A percentile compares a stretch with the other conserved stretches of the same genome.
Evolutionary conservation across 1,284 basidiomycete genomes (phyloP).

Genomic region (Puccinia triticina): DNA sequence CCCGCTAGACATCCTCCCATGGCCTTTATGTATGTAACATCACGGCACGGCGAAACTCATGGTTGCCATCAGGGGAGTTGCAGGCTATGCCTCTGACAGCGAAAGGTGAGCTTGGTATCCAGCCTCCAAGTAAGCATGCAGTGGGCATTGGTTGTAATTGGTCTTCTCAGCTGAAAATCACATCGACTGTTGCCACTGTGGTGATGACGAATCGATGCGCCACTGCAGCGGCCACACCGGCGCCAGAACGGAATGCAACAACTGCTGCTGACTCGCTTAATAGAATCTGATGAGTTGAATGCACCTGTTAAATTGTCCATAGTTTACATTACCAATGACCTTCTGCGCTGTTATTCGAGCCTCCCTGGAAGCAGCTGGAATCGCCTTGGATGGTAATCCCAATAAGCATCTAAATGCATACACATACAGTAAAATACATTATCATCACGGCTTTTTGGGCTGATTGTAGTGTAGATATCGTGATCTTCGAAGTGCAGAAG

Average conservation of each 20-base stretch:
- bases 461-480: background rate
- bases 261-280: constrained; percentile 1
- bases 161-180: constrained; percentile 13
- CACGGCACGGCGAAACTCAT: background rate
- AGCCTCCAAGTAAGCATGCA: constrained; percentile 7
- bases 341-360: background rate
- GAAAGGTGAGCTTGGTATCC: background rate
- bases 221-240: constrained; percentile 2
- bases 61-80: background rate
- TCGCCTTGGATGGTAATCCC: constrained; percentile 20
- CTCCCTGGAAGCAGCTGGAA: constrained; percentile 15
- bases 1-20: background rate
- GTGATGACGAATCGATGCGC: constrained; percentile 18
- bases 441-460: constrained; percentile 21
- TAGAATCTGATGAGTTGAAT: background rate
- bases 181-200: background rate
- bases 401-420: background rate
- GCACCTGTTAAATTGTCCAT: constrained; percentile 3
- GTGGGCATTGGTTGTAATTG: background rate
- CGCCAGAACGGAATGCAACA: background rate
- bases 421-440: background rate
- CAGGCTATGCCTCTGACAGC: background rate
- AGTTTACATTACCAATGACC: background rate
- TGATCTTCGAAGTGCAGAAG: constrained; percentile 17
- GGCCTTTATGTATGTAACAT: background rate